Percentiles rank a stretch among this genome's conserved stretches.
phyloP scores from a whole-genome alignment of 108 stramenopile species.

The Stephanodiscus triporus region DNA sequence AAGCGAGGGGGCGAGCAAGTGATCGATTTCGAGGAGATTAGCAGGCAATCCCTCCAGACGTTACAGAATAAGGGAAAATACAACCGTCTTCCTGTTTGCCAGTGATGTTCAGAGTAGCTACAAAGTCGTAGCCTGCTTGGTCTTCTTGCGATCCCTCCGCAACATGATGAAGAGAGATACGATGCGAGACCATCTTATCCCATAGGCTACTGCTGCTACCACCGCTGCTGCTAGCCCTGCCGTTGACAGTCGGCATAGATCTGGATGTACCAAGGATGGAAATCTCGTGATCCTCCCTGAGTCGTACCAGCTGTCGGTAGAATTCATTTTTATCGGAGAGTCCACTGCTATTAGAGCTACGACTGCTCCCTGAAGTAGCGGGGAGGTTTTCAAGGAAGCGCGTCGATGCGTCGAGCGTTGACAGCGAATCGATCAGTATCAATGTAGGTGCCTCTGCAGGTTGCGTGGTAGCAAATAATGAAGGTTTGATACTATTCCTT shows the following conservation, averaged over 20 bases:
- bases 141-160: conserved; percentile 40
- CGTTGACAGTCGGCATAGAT: background rate
- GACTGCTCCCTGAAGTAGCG: conserved; percentile 7
- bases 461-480: background rate
- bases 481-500: background rate
- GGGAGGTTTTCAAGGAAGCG: conserved; percentile 46
- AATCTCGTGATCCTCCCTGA: conserved; percentile 43
- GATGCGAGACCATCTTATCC: conserved; percentile 49
- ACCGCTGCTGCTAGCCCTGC: background rate
- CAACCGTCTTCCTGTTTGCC: conserved; percentile 7
- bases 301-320: conserved; percentile 47
- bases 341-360: conserved; percentile 24
- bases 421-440: conserved; percentile 48
- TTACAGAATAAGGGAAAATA: conserved; percentile 42
- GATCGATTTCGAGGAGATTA: no score
- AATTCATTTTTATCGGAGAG: conserved; percentile 51
- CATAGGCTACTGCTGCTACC: conserved; percentile 35
- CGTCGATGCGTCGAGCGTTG: conserved; percentile 45
- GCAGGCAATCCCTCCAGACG: conserved; percentile 30
- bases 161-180: conserved; percentile 41
- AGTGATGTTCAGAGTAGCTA: conserved; percentile 19
- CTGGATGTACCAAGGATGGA: conserved; percentile 36
- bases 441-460: conserved; percentile 27
- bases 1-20: no score
- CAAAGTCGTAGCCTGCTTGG: conserved; percentile 36